A percentile compares a stretch with the other conserved stretches of the same genome.
phyloP scores from a whole-genome alignment of 1,284 basidiomycete genomes.

The Gomphus bonarii region DNA sequence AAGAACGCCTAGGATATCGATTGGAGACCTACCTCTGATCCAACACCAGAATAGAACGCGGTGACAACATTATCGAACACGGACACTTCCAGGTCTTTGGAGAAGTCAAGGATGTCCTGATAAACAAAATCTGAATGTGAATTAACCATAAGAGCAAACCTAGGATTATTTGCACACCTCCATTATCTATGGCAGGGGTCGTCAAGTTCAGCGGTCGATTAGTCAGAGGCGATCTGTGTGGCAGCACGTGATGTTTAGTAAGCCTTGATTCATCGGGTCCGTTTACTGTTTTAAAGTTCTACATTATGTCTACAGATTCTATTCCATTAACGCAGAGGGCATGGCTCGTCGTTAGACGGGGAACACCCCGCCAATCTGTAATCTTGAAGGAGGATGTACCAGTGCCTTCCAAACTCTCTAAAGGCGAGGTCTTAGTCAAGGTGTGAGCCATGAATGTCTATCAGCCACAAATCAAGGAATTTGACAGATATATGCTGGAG shows the following conservation, averaged over 20 bases:
- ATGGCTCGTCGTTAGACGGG: conserved; percentile 24
- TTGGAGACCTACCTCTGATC: conserved; percentile 50
- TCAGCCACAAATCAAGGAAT: not conserved
- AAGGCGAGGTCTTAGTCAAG: conserved; percentile 47
- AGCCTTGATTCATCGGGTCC: too few relatives aligned
- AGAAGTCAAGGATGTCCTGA: conserved; percentile 81
- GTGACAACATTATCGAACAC: conserved; percentile 81
- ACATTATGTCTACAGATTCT: not conserved
- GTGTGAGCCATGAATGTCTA: conserved; percentile 20
- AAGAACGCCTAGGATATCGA: conserved; percentile 12
- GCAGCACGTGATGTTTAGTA: too few relatives aligned
- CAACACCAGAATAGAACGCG: conserved; percentile 71
- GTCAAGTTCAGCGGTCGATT: not conserved
- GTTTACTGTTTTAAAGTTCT: not conserved
- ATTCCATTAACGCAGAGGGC: conserved; percentile 23
- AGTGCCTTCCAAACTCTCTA: conserved; percentile 32
- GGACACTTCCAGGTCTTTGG: conserved; percentile 73
- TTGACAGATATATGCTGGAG: conserved; percentile 34
- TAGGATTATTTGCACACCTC: conserved; percentile 1
- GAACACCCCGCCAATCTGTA: conserved; percentile 35
- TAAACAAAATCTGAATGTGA: not conserved
- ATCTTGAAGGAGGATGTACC: conserved; percentile 32
- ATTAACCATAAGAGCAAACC: not conserved
- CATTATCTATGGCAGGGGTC: conserved; percentile 1
- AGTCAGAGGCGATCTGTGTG: conserved; percentile 1